Percentiles rank a stretch among this genome's conserved stretches.
Evolutionary conservation across 208 protist genomes (phyloP).

Genomic region (Acanthamoeba culbertsoni): DNA sequence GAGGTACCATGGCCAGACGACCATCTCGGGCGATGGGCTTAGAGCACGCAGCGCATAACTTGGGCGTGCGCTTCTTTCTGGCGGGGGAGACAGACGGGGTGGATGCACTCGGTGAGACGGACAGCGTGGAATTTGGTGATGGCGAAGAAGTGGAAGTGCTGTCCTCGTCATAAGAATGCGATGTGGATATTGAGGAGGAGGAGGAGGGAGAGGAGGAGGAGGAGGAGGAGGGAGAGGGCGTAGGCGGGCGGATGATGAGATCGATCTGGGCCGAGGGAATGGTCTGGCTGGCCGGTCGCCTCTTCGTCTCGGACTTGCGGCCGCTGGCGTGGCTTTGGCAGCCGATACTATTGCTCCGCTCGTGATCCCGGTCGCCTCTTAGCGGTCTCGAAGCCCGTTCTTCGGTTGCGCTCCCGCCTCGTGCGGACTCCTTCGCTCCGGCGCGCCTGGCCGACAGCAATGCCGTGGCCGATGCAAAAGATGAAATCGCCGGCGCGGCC

Average conservation of each 20-base stretch:
- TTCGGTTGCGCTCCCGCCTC: too few relatives aligned
- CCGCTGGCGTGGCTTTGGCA: background rate
- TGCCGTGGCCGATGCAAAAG: background rate
- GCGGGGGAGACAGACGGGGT: background rate
- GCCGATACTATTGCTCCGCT: background rate
- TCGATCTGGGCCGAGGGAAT: background rate
- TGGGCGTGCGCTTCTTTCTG: background rate
- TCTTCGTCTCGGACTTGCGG: background rate
- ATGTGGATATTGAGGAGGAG: background rate
- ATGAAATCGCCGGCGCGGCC: background rate
- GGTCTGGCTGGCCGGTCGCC: background rate
- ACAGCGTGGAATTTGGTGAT: background rate
- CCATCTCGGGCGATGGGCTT: constrained; percentile 10
- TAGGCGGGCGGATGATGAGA: background rate
- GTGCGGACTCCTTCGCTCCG: background rate
- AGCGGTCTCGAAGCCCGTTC: too few relatives aligned
- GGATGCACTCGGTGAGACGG: background rate
- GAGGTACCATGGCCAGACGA: background rate
- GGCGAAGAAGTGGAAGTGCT: background rate
- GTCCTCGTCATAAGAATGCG: too few relatives aligned
- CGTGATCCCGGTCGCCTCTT: background rate
- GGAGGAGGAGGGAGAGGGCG: background rate
- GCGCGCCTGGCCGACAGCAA: background rate
- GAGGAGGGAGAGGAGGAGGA: background rate
- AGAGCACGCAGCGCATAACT: background rate